phyloP scores from a whole-genome alignment of 768 basidiomycete species.

The Leccinum truebloodii region DNA sequence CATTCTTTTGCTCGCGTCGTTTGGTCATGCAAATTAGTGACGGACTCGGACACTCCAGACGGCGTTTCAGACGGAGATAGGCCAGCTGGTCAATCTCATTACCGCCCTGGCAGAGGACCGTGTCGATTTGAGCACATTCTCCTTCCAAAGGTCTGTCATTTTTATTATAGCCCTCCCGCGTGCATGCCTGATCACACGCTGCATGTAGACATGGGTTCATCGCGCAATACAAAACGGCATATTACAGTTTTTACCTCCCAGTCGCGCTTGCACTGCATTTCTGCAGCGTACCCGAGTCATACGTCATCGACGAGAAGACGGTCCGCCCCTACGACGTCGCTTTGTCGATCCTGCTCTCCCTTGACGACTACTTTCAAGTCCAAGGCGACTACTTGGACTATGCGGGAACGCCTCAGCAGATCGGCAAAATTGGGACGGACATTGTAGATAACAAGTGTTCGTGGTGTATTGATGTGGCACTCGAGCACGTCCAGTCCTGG shows the following conservation, averaged over 20 bases:
- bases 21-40: background rate
- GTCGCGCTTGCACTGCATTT: slow-evolving; percentile 3
- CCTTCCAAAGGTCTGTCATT: background rate
- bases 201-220: background rate
- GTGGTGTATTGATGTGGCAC: slow-evolving; percentile 92
- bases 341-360: slow-evolving; percentile 3
- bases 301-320: slow-evolving; percentile 40
- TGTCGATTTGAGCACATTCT: background rate
- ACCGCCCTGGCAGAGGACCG: background rate
- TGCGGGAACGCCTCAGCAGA: slow-evolving; percentile 85
- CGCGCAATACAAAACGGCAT: slow-evolving; percentile 46
- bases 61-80: slow-evolving; percentile 1
- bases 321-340: slow-evolving; percentile 2
- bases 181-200: background rate
- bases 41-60: slow-evolving; percentile 1
- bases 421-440: slow-evolving; percentile 97
- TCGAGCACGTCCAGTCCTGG: slow-evolving; percentile 30
- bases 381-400: slow-evolving; percentile 93
- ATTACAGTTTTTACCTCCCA: slow-evolving; percentile 43
- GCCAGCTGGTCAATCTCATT: slow-evolving; percentile 3
- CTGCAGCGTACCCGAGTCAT: slow-evolving; percentile 18
- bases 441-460: slow-evolving; percentile 99
- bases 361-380: slow-evolving; percentile 4
- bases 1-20: background rate
- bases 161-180: too few relatives aligned